Base-by-base conservation (phyloP, 2,329 filamentous ascomycete species). In the Trichoderma atrobrunneum region DNA sequence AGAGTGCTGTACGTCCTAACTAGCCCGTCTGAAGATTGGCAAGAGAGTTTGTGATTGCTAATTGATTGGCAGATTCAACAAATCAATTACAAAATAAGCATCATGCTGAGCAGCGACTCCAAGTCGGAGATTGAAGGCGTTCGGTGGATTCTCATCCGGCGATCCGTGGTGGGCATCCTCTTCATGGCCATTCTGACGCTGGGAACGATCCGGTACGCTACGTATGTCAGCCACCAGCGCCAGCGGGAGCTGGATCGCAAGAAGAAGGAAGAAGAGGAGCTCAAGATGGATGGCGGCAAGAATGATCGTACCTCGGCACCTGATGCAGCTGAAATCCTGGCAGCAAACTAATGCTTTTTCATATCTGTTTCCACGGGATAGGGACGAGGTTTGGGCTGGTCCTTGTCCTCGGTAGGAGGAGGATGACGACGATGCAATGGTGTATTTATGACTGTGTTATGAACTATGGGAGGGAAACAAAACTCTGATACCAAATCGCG, bases 51-150 rank as follows among this genome's bases (percentile, higher is more conserved):
- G 18, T 43, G 24, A 28, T 59, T 59, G 39, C 66, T 69, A n/a
- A 69, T 24, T 30, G 21, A 10, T 32, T 26, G 7, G 1, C 34
- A 93, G 87, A 95, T 97, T 74, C 95, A 98, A 85, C 92, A 97
- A 84, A 87, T 98, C 76, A 97, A 95, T 82, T 97, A 98, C 83
- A 96, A 97, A 80, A 98, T 99, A 81, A 97, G 93, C 26, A 94
- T 97, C 36, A 87, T 89, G 54, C 87, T 99, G 57, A 97, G 94
- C 80, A 96, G 93, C 74, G 96, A 98, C 81, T 90, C 92, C 62
- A 95, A 95, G 80, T 95, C 93, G 5, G 93, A 98, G 77, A 95
- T 98, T 63, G 96, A 99, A 81, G 92, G 91, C 1, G 84, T 99
- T 63, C 87, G 96, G 73, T 98, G 96, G 96, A 90, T 98, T 54